Percentiles rank a stretch among this genome's conserved stretches.
Conservation (phyloP, 2,329 filamentous ascomycete species). For the Paracoccidioides brasiliensis region DNA sequence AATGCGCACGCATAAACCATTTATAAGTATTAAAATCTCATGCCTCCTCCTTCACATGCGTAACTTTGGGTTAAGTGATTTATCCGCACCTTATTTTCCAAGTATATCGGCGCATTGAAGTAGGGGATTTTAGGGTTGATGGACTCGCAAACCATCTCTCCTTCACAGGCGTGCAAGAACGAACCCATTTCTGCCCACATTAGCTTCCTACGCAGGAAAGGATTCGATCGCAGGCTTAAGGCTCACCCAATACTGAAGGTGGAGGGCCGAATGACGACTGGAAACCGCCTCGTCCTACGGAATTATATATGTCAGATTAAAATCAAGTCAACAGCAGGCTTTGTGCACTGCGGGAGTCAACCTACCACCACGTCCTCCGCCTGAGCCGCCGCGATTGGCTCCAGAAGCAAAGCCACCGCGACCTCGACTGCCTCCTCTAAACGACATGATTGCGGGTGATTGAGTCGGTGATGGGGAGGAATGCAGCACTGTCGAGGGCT, state of each 20-base stretch:
- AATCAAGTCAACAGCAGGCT: conserved; percentile 14
- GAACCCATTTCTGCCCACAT: conserved; percentile 65
- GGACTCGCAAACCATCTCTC: conserved; percentile 94
- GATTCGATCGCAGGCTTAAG: conserved; percentile 2
- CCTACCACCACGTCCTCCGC: conserved; percentile 31
- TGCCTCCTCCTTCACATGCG: background rate
- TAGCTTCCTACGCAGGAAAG: conserved; percentile 15
- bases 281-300: conserved; percentile 48
- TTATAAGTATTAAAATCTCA: background rate
- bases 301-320: conserved; percentile 18
- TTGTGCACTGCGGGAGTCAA: conserved; percentile 1
- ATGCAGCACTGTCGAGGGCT: background rate
- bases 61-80: background rate
- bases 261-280: conserved; percentile 51
- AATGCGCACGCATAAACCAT: conserved; percentile 5
- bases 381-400: conserved; percentile 37
- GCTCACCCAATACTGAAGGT: conserved; percentile 44
- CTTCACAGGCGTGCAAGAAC: conserved; percentile 89
- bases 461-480: background rate
- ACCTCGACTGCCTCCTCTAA: conserved; percentile 45
- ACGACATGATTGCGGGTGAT: conserved; percentile 43
- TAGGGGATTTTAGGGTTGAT: conserved; percentile 93
- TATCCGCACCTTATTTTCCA: conserved; percentile 77
- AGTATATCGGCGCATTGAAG: conserved; percentile 98
- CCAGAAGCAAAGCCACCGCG: conserved; percentile 37